Base-by-base conservation (phyloP, 805 yeast species). In the Starmerella khaoyaiensis region DNA sequence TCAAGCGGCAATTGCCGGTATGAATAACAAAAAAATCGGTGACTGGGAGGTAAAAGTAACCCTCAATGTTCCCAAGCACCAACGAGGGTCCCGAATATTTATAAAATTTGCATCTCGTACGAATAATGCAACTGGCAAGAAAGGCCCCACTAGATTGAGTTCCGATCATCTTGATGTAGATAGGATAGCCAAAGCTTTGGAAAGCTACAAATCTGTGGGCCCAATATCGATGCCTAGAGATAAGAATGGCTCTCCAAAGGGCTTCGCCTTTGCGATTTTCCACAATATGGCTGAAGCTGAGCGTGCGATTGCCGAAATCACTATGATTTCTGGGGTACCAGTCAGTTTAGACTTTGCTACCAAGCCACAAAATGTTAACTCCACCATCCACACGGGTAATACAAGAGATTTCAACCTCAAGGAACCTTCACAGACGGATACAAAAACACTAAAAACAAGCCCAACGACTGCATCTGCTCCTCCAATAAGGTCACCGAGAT, bases 31-130 rank as follows among this genome's bases (percentile, higher is more conserved):
- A 23, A 29, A 21, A 10, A 29, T 48, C 23, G 42, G 60, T 39
- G 58, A 61, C 17, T 53, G 71, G 24, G 39, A 39, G 30, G 34
- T 57, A 25, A 72, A 69, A 48, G 67, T 77, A 34, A 74, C 76
- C 49, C 74, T 66, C 50, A 82, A 78, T 53, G 67, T 76, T 31
- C 75, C 78, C 33, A 71, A 74, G 47, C 67, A 68, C 27, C 36
- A 35, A n/a, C 44, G 46, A 15, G 46, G 38, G 16, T 12, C 24
- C 41, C 82, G 76, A 50, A 60, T 84, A 36, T 60, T 68, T 34
- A 57, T 64, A 32, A 67, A 67, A 38, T 57, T 68, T 33, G 68
- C n/a, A n/a, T n/a, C n/a, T n/a, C n/a, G n/a, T n/a, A 64, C 44
- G 55, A 60, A 28, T 16, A 28, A 4, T 23, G 15, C 19, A 63